Base-by-base conservation (phyloP, 2,329 filamentous ascomycete genomes). In the Dothideomycetidae sp. region DNA sequence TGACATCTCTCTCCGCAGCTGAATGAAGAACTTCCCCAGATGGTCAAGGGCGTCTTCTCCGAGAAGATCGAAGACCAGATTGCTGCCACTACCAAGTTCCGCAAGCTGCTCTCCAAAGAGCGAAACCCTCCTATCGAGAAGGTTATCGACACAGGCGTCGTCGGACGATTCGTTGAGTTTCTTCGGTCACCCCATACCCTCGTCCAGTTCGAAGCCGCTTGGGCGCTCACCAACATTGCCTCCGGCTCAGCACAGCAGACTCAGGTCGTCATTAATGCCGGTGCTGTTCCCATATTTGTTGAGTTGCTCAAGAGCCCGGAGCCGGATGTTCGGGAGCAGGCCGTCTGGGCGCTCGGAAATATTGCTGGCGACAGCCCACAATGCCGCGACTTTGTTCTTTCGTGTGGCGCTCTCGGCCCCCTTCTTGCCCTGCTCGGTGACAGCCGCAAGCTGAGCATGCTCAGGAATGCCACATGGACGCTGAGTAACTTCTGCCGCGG, bases 401-500 rank as follows among this genome's bases (percentile, higher is more conserved):
- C 78, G 59, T 84, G 82, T 48, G 86, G 86, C 53, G 90, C 90
- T 45, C 74, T 98, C 36, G 84, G 84, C 60, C 90, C 90, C 36
- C 72, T 98, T 40, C 74, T 98, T 40, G 75, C 75, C 54, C 73
- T 98, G 31, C 76, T 98, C 40, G 88, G 88, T 38, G 90, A 98
- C 61, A 94, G 90, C 67, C 85, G 90, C 55, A 98, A 98, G 71
- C 70, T 98, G 41, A 96, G 86, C 72, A 98, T 98, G 90, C 78
- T 98, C 36, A 75, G 90, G 50, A 98, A 98, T 59, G 90, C 90
- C 23, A 98, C 90, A 15, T 98, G 90, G 90, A 98, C 90, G 31
- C 68, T 98, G 40, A 96, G 90, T 73, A 98, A 98, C 71, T 98
- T 98, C 67, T 98, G 90, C 68, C 84, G 90, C 70, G 90, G 90